Evolutionary conservation across 2,329 filamentous ascomycete genomes (phyloP), one percentile per base, ranked within the genome.

Genomic region (Sporothrix euskadiensis): DNA sequence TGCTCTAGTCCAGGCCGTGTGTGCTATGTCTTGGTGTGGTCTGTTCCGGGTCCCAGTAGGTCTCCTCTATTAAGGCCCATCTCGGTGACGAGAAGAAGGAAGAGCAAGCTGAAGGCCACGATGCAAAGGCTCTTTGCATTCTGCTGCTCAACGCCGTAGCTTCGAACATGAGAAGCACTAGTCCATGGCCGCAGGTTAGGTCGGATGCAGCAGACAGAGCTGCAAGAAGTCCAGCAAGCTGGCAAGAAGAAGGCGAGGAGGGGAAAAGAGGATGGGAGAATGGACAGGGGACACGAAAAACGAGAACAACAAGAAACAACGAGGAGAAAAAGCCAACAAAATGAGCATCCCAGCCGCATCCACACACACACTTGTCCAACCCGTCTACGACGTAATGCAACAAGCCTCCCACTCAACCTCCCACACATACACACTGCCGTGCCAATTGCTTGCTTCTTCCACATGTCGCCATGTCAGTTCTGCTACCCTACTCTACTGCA

Each of bases 301-400:
- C 2, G n/a, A 30, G 5, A 63, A 59, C 6, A 54, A n/a, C 19
- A 59, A 32, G 22, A 12, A 35, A 32, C 9, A 32, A 59, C 22
- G 22, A 59, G 26, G 12, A 39, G 32, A 32, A 61, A n/a, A 32
- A 39, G 57, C 57, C 61, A 19, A 12, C 41, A 39, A 66, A 4
- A 2, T 30, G 39, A 10, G 26, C 59, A 66, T 66, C 61, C 65
- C 65, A 52, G 65, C 41, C 65, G 44, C 65, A 68, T 52, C 39
- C 61, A 66, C 61, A 47, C 39, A 66, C 61, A 30, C 32, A 35
- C 35, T n/a, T 39, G 26, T 66, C n/a, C 39, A 30, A 30, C n/a
- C 61, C 39, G 12, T 19, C 39, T 39, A 66, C n/a, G n/a, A n/a
- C n/a, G n/a, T n/a, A n/a, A 47, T 47, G 61, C 61, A 47, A 30